Evolutionary conservation across 345 rosid species (phyloP), one percentile per base, ranked within the genome.

Genomic region (Bruguiera parviflora): DNA sequence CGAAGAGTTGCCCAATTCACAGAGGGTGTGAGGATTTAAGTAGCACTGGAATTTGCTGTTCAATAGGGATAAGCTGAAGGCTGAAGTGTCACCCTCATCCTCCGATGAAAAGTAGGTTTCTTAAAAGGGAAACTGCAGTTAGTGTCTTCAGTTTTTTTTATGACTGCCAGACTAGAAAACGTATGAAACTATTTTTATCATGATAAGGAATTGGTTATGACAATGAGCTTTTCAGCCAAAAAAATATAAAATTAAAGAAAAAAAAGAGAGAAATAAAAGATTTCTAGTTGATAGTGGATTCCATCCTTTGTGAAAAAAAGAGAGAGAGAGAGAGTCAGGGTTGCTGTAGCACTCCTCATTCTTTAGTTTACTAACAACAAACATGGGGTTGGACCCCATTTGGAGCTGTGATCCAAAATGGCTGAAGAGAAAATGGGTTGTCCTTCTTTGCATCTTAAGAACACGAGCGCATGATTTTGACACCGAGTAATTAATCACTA

Each of bases 371-470:
- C 46, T 2, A 39, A 39, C 46, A 39, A 39, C 2, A 65, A 58
- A 39, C 0, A 49, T 8, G 24, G 27, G 49, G 3, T 29, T 57
- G 58, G 56, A 65, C 53, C 35, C 53, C 53, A 65, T 58, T 46
- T 47, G 73, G 35, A 6, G 25, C 21, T 25, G 28, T 32, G 65
- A 59, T 47, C 58, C 49, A 60, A 39, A 20, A 21, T 32, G 22
- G 8, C 8, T 35, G 37, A 59, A 31, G 31, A 3, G 65, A n/a
- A 27, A 18, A 31, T 0, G 58, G 10, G 21, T 20, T 51, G 61
- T 53, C 60, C 68, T 56, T 56, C 49, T 6, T 66, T 55, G 72
- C 79, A 56, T 66, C 68, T 3, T 53, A 61, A 22, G 10, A 63
- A 39, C 71, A 53, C 22, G 9, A 35, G 43, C 43, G 11, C n/a